Percentiles rank a stretch among this genome's conserved stretches.
Evolutionary conservation across 441 rosid genomes (phyloP).

Genomic region (Mallotus japonicus): DNA sequence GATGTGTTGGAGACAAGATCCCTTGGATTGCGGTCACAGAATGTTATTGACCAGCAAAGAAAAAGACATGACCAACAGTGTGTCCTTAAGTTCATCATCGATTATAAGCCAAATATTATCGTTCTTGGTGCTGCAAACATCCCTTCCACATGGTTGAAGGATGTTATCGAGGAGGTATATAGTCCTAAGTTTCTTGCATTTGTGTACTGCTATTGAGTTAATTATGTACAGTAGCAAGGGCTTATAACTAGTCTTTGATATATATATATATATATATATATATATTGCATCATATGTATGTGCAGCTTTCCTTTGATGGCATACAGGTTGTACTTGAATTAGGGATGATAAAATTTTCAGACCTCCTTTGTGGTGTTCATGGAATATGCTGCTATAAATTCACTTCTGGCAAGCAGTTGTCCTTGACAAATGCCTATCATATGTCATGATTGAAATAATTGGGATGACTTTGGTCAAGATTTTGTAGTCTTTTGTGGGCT

Average conservation of each 20-base stretch:
- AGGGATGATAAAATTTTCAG: neutral
- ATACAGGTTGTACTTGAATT: neutral
- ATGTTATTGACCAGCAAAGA: slow-evolving; percentile 72
- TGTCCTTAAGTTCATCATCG: slow-evolving; percentile 66
- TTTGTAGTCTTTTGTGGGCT: neutral
- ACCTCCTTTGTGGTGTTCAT: neutral
- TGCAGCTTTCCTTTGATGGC: neutral
- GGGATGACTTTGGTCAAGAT: neutral
- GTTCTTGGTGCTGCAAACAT: slow-evolving; percentile 74
- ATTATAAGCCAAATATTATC: slow-evolving; percentile 77
- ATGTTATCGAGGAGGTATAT: slow-evolving; percentile 75
- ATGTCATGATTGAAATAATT: too few species aligned
- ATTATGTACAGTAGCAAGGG: too few species aligned
- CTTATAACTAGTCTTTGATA: too few species aligned
- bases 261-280: too few species aligned
- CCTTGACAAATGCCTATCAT: too few species aligned
- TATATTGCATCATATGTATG: neutral
- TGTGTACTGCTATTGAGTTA: neutral
- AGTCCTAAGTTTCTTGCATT: neutral
- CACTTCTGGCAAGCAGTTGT: neutral
- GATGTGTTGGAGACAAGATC: slow-evolving; percentile 71
- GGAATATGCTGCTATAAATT: neutral
- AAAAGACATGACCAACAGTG: slow-evolving; percentile 77
- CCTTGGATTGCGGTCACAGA: slow-evolving; percentile 66
- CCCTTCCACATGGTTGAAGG: slow-evolving; percentile 63